Evolutionary conservation across 495 filamentous ascomycete genomes (phyloP), one percentile per base, ranked within the genome.

Genomic region (Astrothelium macrocarpum): DNA sequence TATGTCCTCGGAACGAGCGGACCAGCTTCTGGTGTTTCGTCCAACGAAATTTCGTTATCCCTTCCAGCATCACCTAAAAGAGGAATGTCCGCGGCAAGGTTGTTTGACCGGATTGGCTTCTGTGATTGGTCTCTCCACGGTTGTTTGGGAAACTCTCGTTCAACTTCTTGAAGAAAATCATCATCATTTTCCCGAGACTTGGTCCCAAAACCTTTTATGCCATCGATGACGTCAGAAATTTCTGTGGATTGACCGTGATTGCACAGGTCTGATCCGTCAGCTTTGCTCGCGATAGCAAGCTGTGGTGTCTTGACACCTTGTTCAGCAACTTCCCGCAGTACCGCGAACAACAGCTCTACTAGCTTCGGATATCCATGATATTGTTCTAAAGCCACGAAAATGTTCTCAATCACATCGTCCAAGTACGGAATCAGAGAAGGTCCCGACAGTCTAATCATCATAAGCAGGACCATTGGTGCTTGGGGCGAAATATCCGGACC

Each of bases 321-420:
- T 59, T 90, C 85, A 18, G 93, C 91, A 49, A 97, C 84, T 39
- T 87, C 86, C 32, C 81, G 82, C 10, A 99, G 75, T 0, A 93
- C 91, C 23, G 84, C 79, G 74, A 97, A 97, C 39, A 99, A 79
- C 65, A 85, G 80, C 70, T 95, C 89, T 0, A 95, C 91, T 42
- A 97, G 84, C 36, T 82, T 79, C 1, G 90, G 87, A 72, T 97
- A 97, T 2, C 94, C 94, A 73, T 99, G 95, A 68, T 91, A 97
- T 64, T 88, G 85, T 65, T 96, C 92, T 34, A 99, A 73, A 2
- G 94, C 90, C 0, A 87, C 89, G 69, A 99, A 97, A 26, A 97
- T 89, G 2, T 89, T 90, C 10, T 84, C 86, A 0, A 97, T 84
- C 18, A 95, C 82, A 71, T 99, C 94, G 68, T 97, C 95, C 25